These are phyloP conservation scores for Medicago arabica DNA, from an alignment of 306 rosid genomes.

Conservation along the genomic window DNA sequence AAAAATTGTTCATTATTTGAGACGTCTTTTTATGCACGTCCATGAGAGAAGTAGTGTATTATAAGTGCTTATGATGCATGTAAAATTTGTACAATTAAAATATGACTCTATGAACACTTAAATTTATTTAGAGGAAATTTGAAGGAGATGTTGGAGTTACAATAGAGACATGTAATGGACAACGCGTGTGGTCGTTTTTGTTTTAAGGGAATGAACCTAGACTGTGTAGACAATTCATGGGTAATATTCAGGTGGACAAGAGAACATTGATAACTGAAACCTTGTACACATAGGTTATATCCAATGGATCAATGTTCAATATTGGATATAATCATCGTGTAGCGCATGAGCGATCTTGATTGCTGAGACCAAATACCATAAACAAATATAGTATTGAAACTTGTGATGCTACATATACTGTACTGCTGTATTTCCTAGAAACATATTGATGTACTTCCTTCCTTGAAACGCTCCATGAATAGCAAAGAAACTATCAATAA, in stretches of 20 bases:
- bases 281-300: constrained; percentile 40
- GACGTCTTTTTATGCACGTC: too few species aligned
- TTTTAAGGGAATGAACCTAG: constrained; percentile 47
- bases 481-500: constrained; percentile 35
- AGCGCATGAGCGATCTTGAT: constrained; percentile 56
- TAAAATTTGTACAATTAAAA: neutral
- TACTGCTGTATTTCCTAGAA: constrained; percentile 37
- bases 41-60: too few species aligned
- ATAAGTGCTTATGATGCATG: neutral
- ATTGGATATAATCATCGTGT: constrained; percentile 61
- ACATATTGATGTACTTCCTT: constrained; percentile 51
- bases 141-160: constrained; percentile 25
- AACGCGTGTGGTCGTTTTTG: constrained; percentile 37
- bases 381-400: constrained; percentile 40
- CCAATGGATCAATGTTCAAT: constrained; percentile 61
- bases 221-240: constrained; percentile 32
- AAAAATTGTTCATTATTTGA: neutral
- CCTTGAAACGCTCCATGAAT: constrained; percentile 30
- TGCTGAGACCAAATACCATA: constrained; percentile 21
- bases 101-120: neutral
- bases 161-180: constrained; percentile 46
- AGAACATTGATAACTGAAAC: constrained; percentile 52
- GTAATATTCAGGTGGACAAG: constrained; percentile 42
- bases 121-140: constrained; percentile 4
- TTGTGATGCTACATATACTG: constrained; percentile 45